phyloP scores from a whole-genome alignment of 345 rosid genomes.

The Hibiscus tridactylites region DNA sequence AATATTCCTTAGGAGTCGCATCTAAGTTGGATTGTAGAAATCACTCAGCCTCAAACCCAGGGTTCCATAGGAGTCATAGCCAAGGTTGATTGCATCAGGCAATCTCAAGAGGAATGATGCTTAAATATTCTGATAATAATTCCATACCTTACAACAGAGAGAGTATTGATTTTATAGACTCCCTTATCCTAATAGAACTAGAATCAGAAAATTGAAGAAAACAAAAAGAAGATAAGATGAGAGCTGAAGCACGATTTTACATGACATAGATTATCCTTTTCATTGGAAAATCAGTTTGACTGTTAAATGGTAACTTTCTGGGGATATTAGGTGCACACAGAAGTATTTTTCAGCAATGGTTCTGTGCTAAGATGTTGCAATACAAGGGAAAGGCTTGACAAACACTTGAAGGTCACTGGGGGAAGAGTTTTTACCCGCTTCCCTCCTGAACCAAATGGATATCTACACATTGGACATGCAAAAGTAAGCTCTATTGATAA shows the following conservation, averaged over 20 bases:
- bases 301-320: not conserved
- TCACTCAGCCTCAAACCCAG: not conserved
- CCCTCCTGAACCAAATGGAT: conserved; percentile 98
- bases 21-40: not conserved
- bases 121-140: not conserved
- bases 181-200: not conserved
- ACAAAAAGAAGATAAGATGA: too few species aligned
- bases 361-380: conserved; percentile 79
- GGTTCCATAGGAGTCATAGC: not conserved
- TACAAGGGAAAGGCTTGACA: conserved; percentile 62
- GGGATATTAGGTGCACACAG: conserved; percentile 71
- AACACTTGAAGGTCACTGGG: conserved; percentile 68
- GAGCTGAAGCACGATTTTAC: too few species aligned
- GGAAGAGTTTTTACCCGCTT: conserved; percentile 76
- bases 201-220: not conserved
- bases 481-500: conserved; percentile 43
- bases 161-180: not conserved
- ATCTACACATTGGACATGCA: conserved; percentile 96
- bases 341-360: conserved; percentile 65
- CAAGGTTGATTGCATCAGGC: not conserved
- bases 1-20: not conserved
- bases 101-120: not conserved
- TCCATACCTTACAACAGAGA: not conserved
- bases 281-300: not conserved
- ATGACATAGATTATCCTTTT: not conserved